Evolutionary conservation across 2,329 filamentous ascomycete genomes (phyloP).

Genomic region (Trichoderma sp.): DNA sequence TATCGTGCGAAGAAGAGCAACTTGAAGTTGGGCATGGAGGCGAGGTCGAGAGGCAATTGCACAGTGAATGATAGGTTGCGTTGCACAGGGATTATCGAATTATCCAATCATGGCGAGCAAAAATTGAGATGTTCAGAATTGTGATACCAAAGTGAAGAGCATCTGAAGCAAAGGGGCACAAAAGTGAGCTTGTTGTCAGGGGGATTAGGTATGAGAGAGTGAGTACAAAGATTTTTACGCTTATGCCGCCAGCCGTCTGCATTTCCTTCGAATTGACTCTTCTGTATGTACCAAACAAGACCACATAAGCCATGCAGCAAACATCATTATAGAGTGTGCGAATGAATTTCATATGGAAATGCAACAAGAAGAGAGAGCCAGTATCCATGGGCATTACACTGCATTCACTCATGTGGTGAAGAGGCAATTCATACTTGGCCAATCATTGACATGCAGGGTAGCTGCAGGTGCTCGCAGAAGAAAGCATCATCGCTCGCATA

Average conservation of each 20-base stretch:
- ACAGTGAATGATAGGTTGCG: background rate
- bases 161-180: background rate
- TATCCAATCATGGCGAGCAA: background rate
- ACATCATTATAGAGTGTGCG: background rate
- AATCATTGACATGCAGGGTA: background rate
- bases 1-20: background rate
- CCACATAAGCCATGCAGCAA: background rate
- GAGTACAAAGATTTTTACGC: background rate
- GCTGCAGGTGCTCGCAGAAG: background rate
- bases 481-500: background rate
- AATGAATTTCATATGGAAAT: background rate
- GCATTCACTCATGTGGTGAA: background rate
- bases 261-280: background rate
- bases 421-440: background rate
- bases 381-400: background rate
- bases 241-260: background rate
- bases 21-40: background rate
- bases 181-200: background rate
- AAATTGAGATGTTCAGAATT: background rate
- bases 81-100: background rate
- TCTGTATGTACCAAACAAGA: background rate
- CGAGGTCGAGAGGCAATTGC: background rate
- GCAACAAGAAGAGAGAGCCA: background rate
- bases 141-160: background rate
- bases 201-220: background rate